Conservation (phyloP, 2,329 filamentous ascomycete species). For the Claviceps fusiformis region DNA sequence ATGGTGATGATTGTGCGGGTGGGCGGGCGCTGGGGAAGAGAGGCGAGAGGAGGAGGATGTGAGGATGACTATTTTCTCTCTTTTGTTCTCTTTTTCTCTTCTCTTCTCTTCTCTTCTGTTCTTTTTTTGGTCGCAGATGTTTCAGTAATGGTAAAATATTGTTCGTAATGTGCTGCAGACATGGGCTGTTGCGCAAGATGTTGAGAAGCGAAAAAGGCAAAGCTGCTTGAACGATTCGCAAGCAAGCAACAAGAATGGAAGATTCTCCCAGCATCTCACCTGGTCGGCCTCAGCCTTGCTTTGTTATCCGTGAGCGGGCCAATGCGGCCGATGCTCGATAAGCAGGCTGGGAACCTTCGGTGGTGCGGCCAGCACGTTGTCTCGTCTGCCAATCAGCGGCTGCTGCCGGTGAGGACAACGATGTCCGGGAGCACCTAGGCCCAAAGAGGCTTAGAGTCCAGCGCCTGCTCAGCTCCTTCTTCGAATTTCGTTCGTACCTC, state of each 20-base stretch:
- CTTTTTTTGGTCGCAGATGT: not conserved
- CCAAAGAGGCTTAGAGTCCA: not conserved
- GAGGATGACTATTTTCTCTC: too few species aligned
- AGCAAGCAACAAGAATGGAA: conserved; percentile 2
- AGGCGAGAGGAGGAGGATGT: not conserved
- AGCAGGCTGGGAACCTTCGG: not conserved
- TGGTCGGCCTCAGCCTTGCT: conserved; percentile 29
- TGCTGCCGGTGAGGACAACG: not conserved
- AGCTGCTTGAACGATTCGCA: not conserved
- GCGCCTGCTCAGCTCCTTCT: not conserved
- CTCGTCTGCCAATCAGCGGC: not conserved
- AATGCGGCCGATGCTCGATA: not conserved
- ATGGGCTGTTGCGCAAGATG: not conserved
- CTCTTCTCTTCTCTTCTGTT: too few species aligned
- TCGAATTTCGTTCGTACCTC: not conserved
- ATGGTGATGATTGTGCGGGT: conserved; percentile 30
- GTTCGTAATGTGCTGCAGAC: not conserved
- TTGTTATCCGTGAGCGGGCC: conserved; percentile 4
- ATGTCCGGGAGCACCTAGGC: not conserved
- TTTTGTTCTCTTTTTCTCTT: too few species aligned
- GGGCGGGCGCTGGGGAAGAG: not conserved
- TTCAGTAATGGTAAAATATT: too few species aligned
- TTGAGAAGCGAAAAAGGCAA: not conserved
- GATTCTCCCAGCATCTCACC: conserved; percentile 19
- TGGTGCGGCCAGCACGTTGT: not conserved